A percentile compares a stretch with the other conserved stretches of the same genome.
phyloP scores from a whole-genome alignment of 305 asterid genomes.

The Withania somnifera region DNA sequence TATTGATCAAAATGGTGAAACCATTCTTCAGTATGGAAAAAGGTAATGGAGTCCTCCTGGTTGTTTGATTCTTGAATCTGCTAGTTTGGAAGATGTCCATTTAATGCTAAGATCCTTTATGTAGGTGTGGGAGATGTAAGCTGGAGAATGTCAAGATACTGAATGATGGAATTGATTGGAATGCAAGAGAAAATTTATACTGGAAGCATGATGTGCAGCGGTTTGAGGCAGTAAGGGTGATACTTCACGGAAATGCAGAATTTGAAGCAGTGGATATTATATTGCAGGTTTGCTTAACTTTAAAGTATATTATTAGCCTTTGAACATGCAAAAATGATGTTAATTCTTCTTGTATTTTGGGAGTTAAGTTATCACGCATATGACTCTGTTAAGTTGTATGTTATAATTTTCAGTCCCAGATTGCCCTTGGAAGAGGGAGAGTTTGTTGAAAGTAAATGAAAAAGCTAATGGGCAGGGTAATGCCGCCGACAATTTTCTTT shows the following conservation, averaged over 20 bases:
- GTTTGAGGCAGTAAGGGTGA: conserved; percentile 61
- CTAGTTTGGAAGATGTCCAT: conserved; percentile 4
- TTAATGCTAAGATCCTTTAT: conserved; percentile 6
- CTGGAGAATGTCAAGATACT: conserved; percentile 62
- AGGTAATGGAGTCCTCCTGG: conserved; percentile 36
- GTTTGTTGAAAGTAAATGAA: not conserved
- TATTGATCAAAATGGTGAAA: conserved; percentile 45
- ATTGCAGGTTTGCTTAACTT: conserved; percentile 51
- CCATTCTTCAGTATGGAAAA: conserved; percentile 65
- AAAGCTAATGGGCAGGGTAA: not conserved
- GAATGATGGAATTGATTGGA: conserved; percentile 89
- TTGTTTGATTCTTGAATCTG: conserved; percentile 3
- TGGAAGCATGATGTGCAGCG: conserved; percentile 97
- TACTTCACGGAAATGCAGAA: conserved; percentile 95
- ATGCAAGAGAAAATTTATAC: conserved; percentile 53
- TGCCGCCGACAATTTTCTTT: not conserved
- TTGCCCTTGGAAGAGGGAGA: not conserved
- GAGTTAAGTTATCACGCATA: not conserved
- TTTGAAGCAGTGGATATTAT: conserved; percentile 77
- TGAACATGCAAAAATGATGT: not conserved
- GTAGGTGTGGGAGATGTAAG: conserved; percentile 88
- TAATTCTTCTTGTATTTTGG: not conserved
- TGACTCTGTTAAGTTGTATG: not conserved
- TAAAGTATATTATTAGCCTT: not conserved
- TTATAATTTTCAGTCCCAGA: not conserved